Base-by-base conservation (phyloP, 495 filamentous ascomycete genomes). In the Aspergillus biplanus region DNA sequence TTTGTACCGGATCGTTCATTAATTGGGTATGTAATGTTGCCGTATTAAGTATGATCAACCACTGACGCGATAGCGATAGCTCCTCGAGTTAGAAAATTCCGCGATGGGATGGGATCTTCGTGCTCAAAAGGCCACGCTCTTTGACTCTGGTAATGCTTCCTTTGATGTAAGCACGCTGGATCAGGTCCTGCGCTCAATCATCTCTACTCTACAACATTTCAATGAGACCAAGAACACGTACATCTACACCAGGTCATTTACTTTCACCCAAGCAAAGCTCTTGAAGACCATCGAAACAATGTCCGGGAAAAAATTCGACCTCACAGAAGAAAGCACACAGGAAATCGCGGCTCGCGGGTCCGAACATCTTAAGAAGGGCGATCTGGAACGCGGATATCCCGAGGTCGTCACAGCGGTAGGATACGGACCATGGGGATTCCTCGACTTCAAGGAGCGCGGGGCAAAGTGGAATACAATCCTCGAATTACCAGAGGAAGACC, bases 1-100 rank as follows among this genome's bases (percentile, higher is more conserved):
- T 65, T 56, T 44, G 39, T n/a, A 44, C 39, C 12, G 39, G 39
- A 44, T 44, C 39, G 3, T 44, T 44, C 39, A 44, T 44, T n/a
- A 44, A 44, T n/a, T 44, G 39, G 39, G 39, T 44, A 44, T 6
- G 39, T 6, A 44, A 4, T 11, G 39, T n/a, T 44, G n/a, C 11
- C 39, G n/a, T 44, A n/a, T 4, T n/a, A 44, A 12, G 7, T 44
- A n/a, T 9, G 39, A 27, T 1, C 21, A 27, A 27, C 21, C 21
- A 27, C 21, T 27, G 21, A 27, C 21, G 21, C 21, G 21, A 27
- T 2, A 27, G 21, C 21, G 21, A 27, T 44, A 44, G 39, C 4
- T 44, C 4, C 39, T 44, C 4, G 39, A 44, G 7, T 8, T 44
- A n/a, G 39, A 44, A 44, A 44, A 44, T 44, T 4, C 39, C 11